These are phyloP conservation scores for Basipetospora sp. DNA, from an alignment of 2,329 filamentous ascomycete genomes.

Conservation along the genomic window DNA sequence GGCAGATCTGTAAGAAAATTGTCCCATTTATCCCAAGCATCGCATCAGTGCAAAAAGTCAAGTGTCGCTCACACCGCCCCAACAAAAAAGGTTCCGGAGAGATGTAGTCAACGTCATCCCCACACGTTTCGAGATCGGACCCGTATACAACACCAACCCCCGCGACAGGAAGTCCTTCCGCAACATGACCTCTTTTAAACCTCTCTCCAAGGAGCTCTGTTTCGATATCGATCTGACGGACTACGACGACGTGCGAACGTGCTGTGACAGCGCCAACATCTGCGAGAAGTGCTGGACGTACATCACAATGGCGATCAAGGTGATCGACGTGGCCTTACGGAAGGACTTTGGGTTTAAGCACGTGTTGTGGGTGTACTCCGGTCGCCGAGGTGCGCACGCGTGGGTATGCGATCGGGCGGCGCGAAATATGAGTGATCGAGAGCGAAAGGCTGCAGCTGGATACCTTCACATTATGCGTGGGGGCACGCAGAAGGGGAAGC, in stretches of 20 bases:
- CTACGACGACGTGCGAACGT: constrained; percentile 92
- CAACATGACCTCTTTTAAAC: constrained; percentile 68
- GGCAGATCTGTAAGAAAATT: constrained; percentile 31
- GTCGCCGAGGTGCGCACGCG: constrained; percentile 87
- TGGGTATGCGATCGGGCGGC: constrained; percentile 93
- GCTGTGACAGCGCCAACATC: constrained; percentile 85
- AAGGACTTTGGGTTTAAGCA: constrained; percentile 96
- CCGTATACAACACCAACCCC: constrained; percentile 89
- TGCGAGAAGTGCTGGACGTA: constrained; percentile 93
- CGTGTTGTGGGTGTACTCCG: constrained; percentile 97
- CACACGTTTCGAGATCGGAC: constrained; percentile 92
- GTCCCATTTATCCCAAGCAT: not conserved
- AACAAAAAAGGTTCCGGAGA: constrained; percentile 55
- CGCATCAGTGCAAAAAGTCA: not conserved
- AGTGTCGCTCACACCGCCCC: constrained; percentile 7
- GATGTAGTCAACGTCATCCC: constrained; percentile 80
- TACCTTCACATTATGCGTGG: constrained; percentile 87
- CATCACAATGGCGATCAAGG: constrained; percentile 94
- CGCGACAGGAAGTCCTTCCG: constrained; percentile 79
- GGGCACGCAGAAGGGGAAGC: constrained; percentile 72
- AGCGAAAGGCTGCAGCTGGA: constrained; percentile 68
- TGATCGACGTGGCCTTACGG: constrained; percentile 70
- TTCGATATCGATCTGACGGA: constrained; percentile 99
- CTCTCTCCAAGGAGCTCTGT: constrained; percentile 82
- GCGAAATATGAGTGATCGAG: constrained; percentile 69